Evolutionary conservation across 345 rosid genomes (phyloP).

Genomic region (Gossypium australe): DNA sequence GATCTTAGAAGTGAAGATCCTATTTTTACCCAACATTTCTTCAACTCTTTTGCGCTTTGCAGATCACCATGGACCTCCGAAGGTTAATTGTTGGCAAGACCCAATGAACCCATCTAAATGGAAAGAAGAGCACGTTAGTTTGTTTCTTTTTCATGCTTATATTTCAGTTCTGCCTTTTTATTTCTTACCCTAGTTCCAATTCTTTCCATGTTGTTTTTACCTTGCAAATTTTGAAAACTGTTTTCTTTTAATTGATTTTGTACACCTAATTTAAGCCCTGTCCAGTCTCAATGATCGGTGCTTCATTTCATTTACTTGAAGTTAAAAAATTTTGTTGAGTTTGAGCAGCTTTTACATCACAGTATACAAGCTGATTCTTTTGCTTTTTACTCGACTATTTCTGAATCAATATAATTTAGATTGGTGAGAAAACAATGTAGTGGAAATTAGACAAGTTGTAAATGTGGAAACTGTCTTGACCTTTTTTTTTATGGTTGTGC

Average conservation of each 20-base stretch:
- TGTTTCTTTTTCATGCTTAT: background rate
- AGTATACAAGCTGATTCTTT: background rate
- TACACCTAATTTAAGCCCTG: background rate
- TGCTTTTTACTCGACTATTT: background rate
- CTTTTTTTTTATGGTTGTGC: conserved; percentile 18
- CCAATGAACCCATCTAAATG: conserved; percentile 83
- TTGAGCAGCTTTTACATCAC: background rate
- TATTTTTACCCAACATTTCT: background rate
- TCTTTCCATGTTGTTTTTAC: too few species aligned
- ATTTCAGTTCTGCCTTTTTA: background rate
- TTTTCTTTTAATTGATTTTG: background rate
- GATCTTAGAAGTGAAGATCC: background rate
- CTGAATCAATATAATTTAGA: background rate
- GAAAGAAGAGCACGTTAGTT: conserved; percentile 93
- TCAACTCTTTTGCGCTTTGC: conserved; percentile 10
- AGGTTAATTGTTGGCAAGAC: conserved; percentile 74
- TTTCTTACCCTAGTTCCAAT: background rate
- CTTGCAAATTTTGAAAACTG: background rate
- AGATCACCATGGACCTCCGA: conserved; percentile 89
- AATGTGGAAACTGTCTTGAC: background rate
- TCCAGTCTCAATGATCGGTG: background rate
- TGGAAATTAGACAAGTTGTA: background rate
- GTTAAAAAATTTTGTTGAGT: background rate
- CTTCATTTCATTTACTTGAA: background rate
- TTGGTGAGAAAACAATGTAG: background rate